Evolutionary conservation across 1,284 basidiomycete genomes (phyloP), one percentile per base, ranked within the genome.

Genomic region (Peniophora sp.): DNA sequence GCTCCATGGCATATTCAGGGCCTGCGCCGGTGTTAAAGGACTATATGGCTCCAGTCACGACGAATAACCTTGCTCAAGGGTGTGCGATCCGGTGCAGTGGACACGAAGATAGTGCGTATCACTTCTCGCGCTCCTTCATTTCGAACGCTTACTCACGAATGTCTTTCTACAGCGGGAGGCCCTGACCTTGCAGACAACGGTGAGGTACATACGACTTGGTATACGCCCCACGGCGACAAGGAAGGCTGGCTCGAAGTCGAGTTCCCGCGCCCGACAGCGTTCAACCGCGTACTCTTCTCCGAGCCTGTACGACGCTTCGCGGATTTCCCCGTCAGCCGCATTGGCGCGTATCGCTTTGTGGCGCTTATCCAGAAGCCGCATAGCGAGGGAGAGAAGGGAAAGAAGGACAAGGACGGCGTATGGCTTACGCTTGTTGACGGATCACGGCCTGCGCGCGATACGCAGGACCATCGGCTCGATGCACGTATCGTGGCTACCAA

Each of bases 171-270:
- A 41, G 38, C 45, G 2, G 50, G 27, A 17, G 52, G 52, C n/a
- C 52, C 52, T 2, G 52, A 53, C 34, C 38, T 51, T 3, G 52
- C 50, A 5, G 51, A 53, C 27, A 49, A 53, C 25, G 52, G 52
- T n/a, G 27, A 50, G 10, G 36, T 50, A 10, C 27, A 22, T 8
- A 41, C 47, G 27, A 47, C 50, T 16, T 53, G 52, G 52, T 51
- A 39, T 45, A 20, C 47, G 8, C 49, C 49, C 2, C 32, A 44
- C 24, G 22, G 36, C 12, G 52, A 53, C 14, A 45, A 41, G 19
- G 14, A 35, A 14, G 52, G 52, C n/a, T 53, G 52, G 52, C 52
- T 53, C 27, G 52, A 53, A 25, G 25, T 53, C 16, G 34, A 25
- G 11, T 50, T 53, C 36, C 51, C 49, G 44, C 24, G 25, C n/a